Evolutionary conservation across 441 rosid species (phyloP).

Genomic region (Brassica balearica): DNA sequence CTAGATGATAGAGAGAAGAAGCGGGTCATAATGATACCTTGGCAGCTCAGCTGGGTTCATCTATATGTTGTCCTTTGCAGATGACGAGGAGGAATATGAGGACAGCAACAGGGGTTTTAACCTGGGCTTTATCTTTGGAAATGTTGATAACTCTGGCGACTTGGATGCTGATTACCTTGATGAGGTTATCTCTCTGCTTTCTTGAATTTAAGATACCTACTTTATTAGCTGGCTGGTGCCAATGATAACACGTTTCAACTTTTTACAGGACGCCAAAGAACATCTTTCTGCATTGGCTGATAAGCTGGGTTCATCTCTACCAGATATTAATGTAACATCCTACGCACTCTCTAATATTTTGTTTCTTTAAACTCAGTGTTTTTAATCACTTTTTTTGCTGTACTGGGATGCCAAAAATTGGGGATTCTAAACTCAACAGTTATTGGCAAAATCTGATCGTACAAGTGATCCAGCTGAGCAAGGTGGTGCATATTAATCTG

Average conservation of each 20-base stretch:
- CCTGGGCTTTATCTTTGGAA: conserved; percentile 94
- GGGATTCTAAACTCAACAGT: conserved; percentile 59
- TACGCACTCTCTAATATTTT: conserved; percentile 29
- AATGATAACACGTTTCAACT: conserved; percentile 21
- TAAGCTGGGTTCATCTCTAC: conserved; percentile 88
- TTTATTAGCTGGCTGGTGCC: conserved; percentile 25
- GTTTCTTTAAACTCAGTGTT: conserved; percentile 19
- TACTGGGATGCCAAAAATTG: conserved; percentile 41
- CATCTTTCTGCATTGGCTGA: conserved; percentile 94
- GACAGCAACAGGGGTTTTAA: conserved; percentile 76
- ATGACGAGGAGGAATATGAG: conserved; percentile 88
- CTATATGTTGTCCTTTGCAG: conserved; percentile 48
- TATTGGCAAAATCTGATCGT: conserved; percentile 71
- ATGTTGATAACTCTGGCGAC: conserved; percentile 94
- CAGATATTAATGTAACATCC: conserved; percentile 81
- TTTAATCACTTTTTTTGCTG: conserved; percentile 27
- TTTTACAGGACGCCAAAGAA: conserved; percentile 93
- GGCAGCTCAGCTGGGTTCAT: conserved; percentile 6
- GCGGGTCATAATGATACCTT: background rate
- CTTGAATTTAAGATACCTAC: background rate
- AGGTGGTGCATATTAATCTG: conserved; percentile 62
- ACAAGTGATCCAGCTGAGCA: conserved; percentile 84
- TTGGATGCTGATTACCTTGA: conserved; percentile 98
- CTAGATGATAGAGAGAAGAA: conserved; percentile 23
- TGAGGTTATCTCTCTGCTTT: conserved; percentile 59